These are phyloP conservation scores for Staphylotrichum longicolle DNA, from an alignment of 495 filamentous ascomycete species.

Conservation along the genomic window DNA sequence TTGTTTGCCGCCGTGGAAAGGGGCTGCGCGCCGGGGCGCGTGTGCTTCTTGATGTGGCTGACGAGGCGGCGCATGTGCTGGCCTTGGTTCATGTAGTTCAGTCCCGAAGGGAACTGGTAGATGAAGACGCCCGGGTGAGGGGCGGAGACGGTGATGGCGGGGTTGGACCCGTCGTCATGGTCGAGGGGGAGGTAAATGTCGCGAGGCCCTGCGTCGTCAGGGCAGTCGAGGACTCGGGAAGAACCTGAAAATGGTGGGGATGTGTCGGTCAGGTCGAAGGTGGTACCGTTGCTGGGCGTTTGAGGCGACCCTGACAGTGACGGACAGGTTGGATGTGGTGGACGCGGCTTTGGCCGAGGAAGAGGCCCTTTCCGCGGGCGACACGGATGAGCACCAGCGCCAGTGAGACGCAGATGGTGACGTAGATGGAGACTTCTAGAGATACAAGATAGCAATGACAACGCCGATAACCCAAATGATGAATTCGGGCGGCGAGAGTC, in stretches of 20 bases:
- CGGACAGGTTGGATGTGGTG: not conserved
- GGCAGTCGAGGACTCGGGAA: not conserved
- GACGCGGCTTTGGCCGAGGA: constrained; percentile 27
- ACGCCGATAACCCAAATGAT: constrained; percentile 39
- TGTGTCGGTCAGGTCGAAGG: too few relatives aligned
- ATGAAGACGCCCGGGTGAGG: constrained; percentile 48
- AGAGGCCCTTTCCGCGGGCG: constrained; percentile 31
- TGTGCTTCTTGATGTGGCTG: constrained; percentile 43
- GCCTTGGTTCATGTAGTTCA: constrained; percentile 54
- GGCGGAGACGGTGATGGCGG: constrained; percentile 24
- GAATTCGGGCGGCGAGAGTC: constrained; percentile 35
- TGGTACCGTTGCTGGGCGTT: too few relatives aligned
- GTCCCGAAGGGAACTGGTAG: constrained; percentile 52
- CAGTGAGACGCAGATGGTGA: constrained; percentile 34
- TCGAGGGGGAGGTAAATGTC: constrained; percentile 34
- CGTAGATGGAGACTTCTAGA: constrained; percentile 39
- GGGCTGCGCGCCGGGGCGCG: constrained; percentile 33
- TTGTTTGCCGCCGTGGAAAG: too few relatives aligned
- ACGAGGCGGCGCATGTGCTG: constrained; percentile 49
- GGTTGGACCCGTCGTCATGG: constrained; percentile 32
- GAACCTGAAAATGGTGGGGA: too few relatives aligned
- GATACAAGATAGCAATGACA: constrained; percentile 33
- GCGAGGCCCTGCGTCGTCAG: constrained; percentile 17
- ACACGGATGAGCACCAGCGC: constrained; percentile 36
- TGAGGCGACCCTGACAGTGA: too few relatives aligned